Evolutionary conservation across 225 moss, liverwort and hornwort genomes (phyloP).

Genomic region (Straminergon stramineum): DNA sequence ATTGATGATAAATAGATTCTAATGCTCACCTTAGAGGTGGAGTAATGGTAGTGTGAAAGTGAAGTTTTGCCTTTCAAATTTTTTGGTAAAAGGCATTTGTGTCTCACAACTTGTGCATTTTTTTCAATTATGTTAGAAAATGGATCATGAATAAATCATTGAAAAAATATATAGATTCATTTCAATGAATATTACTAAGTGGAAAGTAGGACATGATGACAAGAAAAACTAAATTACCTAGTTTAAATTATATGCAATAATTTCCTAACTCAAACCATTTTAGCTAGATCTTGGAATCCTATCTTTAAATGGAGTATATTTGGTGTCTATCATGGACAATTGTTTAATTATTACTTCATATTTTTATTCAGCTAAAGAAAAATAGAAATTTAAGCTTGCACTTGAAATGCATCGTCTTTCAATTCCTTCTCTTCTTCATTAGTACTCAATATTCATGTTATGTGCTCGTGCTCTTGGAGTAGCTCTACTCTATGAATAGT

Average conservation of each 20-base stretch:
- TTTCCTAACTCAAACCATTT: too few relatives aligned
- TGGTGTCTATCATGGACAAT: not conserved
- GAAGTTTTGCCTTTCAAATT: not conserved
- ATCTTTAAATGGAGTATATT: not conserved
- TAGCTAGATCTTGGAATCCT: too few relatives aligned
- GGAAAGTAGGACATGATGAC: not conserved
- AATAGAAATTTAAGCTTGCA: not conserved
- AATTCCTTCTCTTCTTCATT: not conserved
- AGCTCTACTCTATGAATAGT: too few relatives aligned
- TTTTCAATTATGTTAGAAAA: not conserved
- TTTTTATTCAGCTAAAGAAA: not conserved
- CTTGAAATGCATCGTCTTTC: not conserved
- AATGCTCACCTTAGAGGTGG: fast-evolving
- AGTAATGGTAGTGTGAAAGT: not conserved
- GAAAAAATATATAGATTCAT: not conserved
- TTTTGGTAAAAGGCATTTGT: not conserved
- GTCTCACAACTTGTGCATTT: not conserved
- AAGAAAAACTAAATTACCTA: not conserved
- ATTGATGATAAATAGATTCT: not conserved
- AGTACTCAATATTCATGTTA: not conserved
- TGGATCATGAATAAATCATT: not conserved
- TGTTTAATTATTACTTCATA: too few relatives aligned
- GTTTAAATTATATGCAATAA: too few relatives aligned
- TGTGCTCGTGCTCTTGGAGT: too few relatives aligned
- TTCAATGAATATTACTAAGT: not conserved